A percentile compares a stretch with the other conserved stretches of the same genome.
These are phyloP conservation scores for Acidomyces sp. DNA, from an alignment of 495 filamentous ascomycete species.

Conservation along the genomic window DNA sequence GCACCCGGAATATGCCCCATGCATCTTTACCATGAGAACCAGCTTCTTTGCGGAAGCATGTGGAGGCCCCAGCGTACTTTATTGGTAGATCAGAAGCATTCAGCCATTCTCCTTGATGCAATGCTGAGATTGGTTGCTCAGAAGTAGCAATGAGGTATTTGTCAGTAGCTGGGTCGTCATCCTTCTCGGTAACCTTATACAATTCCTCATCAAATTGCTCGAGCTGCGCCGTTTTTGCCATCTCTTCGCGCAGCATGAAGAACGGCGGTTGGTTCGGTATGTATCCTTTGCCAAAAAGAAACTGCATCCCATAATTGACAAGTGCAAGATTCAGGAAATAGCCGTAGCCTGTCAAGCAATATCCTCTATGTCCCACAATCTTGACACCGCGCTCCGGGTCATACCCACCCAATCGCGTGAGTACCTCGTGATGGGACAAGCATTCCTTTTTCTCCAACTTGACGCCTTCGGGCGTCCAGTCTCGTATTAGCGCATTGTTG, in stretches of 20 bases:
- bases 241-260: conserved; percentile 90
- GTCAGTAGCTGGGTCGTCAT: conserved; percentile 64
- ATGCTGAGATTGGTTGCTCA: conserved; percentile 84
- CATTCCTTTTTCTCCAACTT: conserved; percentile 54
- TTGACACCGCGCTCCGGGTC: conserved; percentile 89
- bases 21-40: conserved; percentile 87
- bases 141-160: conserved; percentile 98
- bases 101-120: conserved; percentile 91
- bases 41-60: conserved; percentile 91
- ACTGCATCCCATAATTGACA: conserved; percentile 87
- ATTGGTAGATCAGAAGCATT: conserved; percentile 72
- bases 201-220: conserved; percentile 95
- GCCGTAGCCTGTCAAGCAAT: conserved; percentile 79
- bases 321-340: conserved; percentile 88
- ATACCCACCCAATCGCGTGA: conserved; percentile 76
- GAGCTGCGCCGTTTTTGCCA: conserved; percentile 98
- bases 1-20: conserved; percentile 96
- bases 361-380: conserved; percentile 88
- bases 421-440: conserved; percentile 89
- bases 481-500: conserved; percentile 61
- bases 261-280: conserved; percentile 84
- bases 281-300: conserved; percentile 63
- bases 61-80: conserved; percentile 86
- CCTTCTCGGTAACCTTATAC: conserved; percentile 85
- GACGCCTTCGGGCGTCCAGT: conserved; percentile 66